phyloP scores from a whole-genome alignment of 1,139 yeast species.

The Eremothecium coryli region DNA sequence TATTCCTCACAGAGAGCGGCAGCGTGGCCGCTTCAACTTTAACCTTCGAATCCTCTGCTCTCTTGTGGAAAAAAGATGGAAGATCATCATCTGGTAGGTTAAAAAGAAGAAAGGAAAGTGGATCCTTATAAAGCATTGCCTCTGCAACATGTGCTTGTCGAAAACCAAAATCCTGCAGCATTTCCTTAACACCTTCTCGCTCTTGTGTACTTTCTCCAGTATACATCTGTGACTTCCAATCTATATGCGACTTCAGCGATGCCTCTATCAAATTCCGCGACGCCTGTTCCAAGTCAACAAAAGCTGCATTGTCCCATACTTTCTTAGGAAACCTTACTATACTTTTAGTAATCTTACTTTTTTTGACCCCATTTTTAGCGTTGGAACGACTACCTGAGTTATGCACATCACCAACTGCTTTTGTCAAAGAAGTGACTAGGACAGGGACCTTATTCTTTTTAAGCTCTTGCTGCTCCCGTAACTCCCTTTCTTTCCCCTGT shows the following conservation, averaged over 20 bases:
- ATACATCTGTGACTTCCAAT: constrained; percentile 38
- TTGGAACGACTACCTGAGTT: constrained; percentile 1
- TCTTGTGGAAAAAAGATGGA: constrained; percentile 41
- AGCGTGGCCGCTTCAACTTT: constrained; percentile 38
- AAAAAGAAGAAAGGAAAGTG: constrained; percentile 74
- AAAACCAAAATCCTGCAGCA: constrained; percentile 49
- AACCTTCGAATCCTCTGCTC: constrained; percentile 40
- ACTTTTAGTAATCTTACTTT: neutral
- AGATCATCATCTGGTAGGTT: constrained; percentile 92
- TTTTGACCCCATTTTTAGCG: constrained; percentile 5
- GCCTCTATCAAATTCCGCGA: constrained; percentile 46
- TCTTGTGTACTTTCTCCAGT: constrained; percentile 13
- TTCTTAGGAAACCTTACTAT: constrained; percentile 43
- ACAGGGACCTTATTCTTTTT: constrained; percentile 31
- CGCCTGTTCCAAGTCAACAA: constrained; percentile 34
- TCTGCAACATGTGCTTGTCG: constrained; percentile 61
- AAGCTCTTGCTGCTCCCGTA: constrained; percentile 30
- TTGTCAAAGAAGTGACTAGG: constrained; percentile 16
- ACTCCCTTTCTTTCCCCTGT: constrained; percentile 39
- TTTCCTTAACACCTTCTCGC: constrained; percentile 16
- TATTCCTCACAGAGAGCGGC: constrained; percentile 32
- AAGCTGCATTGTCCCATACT: constrained; percentile 57
- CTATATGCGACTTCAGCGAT: constrained; percentile 43
- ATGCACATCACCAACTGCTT: constrained; percentile 5
- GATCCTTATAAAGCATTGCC: constrained; percentile 55